Percentiles rank a stretch among this genome's conserved stretches.
Evolutionary conservation across 148 eudicot species (phyloP).

Genomic region (Chenopodium berlandieri): DNA sequence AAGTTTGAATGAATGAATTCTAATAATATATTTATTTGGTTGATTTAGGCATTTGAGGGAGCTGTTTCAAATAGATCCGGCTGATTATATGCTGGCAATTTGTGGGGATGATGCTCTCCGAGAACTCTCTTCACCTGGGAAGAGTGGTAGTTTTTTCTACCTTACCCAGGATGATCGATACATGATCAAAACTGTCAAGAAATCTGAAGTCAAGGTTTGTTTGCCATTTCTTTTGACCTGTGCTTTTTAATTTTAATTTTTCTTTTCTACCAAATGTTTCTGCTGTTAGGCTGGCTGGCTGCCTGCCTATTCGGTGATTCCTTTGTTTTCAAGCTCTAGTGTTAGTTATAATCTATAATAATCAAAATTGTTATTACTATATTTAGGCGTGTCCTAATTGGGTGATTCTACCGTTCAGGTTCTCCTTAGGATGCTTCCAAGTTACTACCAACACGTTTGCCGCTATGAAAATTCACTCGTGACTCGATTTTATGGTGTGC

Average conservation of each 20-base stretch:
- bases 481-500: constrained; percentile 86
- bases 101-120: constrained; percentile 92
- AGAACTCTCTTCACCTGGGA: constrained; percentile 94
- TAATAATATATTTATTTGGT: constrained; percentile 3
- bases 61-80: constrained; percentile 90
- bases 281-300: not conserved
- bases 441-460: constrained; percentile 78
- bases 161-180: constrained; percentile 92
- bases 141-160: constrained; percentile 96
- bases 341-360: not conserved
- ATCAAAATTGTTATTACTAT: constrained; percentile 19
- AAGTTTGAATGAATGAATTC: not conserved
- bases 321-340: not conserved
- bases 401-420: constrained; percentile 49
- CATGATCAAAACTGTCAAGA: constrained; percentile 96
- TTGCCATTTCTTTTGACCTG: constrained; percentile 24
- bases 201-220: constrained; percentile 98
- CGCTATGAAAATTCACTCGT: constrained; percentile 81
- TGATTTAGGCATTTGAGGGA: constrained; percentile 69
- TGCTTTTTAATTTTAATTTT: constrained; percentile 3
- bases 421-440: constrained; percentile 95
- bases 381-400: constrained; percentile 26
- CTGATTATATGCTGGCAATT: constrained; percentile 90
- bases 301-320: not conserved
- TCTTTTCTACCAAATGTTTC: not conserved